These are phyloP conservation scores for Aspergillus costaricaensis DNA, from an alignment of 2,329 filamentous ascomycete species.

Conservation along the genomic window DNA sequence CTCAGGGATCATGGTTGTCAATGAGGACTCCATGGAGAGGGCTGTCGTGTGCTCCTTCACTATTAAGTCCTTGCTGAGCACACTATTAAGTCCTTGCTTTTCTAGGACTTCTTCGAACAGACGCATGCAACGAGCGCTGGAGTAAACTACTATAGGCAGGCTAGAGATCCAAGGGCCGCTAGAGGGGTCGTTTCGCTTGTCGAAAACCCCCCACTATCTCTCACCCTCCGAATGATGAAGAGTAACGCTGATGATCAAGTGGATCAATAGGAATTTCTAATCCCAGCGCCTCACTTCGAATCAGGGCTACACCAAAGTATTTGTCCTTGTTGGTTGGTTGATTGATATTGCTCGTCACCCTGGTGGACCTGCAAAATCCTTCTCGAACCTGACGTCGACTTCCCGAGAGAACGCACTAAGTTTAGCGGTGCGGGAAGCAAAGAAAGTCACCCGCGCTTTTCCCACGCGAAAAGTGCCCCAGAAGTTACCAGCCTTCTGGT, in stretches of 20 bases:
- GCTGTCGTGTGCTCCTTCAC: constrained; percentile 2
- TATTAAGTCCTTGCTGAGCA: constrained; percentile 8
- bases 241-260: background rate
- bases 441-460: constrained; percentile 21
- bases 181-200: background rate
- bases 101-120: background rate
- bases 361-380: constrained; percentile 18
- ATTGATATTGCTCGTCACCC: background rate
- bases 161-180: background rate
- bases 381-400: constrained; percentile 12
- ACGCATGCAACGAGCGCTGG: background rate
- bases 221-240: background rate
- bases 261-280: background rate
- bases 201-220: background rate
- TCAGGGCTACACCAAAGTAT: background rate
- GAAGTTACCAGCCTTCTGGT: constrained; percentile 32
- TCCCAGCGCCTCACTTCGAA: background rate
- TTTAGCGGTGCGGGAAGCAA: constrained; percentile 23
- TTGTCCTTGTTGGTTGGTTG: background rate
- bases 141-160: background rate
- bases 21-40: constrained; percentile 5
- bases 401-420: constrained; percentile 19
- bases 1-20: constrained; percentile 25
- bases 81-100: constrained; percentile 7
- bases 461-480: constrained; percentile 29